Percentiles rank a stretch among this genome's conserved stretches.
Conservation (phyloP, 2,329 filamentous ascomycete genomes). For the Pseudocercospora cruenta region DNA sequence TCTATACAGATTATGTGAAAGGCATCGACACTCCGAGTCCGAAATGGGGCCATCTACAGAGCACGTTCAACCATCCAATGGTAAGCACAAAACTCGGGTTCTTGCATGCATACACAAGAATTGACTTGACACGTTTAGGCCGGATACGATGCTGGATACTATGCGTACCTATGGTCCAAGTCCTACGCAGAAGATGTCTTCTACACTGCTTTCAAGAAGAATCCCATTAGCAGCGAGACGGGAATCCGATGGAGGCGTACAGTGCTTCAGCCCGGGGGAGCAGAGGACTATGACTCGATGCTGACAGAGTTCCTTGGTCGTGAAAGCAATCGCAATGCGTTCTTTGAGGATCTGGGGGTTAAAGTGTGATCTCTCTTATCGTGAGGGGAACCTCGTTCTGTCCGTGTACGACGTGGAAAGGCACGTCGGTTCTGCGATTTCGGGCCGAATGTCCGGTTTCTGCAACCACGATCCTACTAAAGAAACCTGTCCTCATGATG, state of each 20-base stretch:
- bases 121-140: background rate
- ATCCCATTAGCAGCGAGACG: constrained; percentile 3
- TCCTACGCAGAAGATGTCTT: constrained; percentile 13
- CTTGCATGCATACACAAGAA: background rate
- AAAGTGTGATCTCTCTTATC: background rate
- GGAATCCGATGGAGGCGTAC: constrained; percentile 7
- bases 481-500: too few species aligned
- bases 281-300: constrained; percentile 2
- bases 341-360: constrained; percentile 9
- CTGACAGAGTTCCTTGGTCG: constrained; percentile 14
- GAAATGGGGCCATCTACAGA: constrained; percentile 10
- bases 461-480: too few species aligned
- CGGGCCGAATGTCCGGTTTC: too few species aligned
- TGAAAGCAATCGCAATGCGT: constrained; percentile 9
- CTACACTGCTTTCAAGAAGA: constrained; percentile 10
- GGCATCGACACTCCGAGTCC: background rate
- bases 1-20: background rate
- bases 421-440: too few species aligned
- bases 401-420: too few species aligned
- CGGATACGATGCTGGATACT: constrained; percentile 14
- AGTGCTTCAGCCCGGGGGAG: constrained; percentile 14
- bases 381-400: background rate
- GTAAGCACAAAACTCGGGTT: background rate
- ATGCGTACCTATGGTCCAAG: constrained; percentile 15
- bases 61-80: constrained; percentile 8